Evolutionary conservation across 768 basidiomycete genomes (phyloP).

Genomic region (Auriscalpium vulgare): DNA sequence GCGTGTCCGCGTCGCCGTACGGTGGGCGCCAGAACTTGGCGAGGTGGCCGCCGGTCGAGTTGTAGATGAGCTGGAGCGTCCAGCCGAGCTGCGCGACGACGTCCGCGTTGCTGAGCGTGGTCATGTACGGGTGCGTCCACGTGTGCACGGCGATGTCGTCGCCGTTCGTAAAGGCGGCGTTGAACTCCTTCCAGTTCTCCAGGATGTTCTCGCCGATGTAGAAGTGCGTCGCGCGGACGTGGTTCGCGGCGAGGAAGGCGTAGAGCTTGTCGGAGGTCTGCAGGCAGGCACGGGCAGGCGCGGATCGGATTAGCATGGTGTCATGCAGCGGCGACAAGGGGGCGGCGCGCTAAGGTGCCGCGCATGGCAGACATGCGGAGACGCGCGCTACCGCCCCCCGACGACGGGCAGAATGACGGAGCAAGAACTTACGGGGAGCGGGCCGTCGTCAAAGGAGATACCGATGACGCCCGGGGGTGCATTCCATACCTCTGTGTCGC

Average conservation of each 20-base stretch:
- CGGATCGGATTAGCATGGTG: too few relatives aligned
- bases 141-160: constrained; percentile 46
- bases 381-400: too few relatives aligned
- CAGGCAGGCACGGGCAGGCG: too few relatives aligned
- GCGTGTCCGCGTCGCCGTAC: constrained; percentile 76
- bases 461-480: constrained; percentile 33
- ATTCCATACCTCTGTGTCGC: constrained; percentile 24
- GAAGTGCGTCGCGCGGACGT: constrained; percentile 35
- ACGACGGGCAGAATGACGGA: too few relatives aligned
- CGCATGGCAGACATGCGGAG: not conserved
- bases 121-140: constrained; percentile 78
- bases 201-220: constrained; percentile 38
- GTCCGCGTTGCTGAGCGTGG: constrained; percentile 57
- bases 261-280: constrained; percentile 24
- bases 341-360: not conserved
- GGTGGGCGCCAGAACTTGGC: constrained; percentile 84
- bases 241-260: constrained; percentile 30
- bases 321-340: too few relatives aligned
- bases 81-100: constrained; percentile 76
- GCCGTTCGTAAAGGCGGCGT: constrained; percentile 23
- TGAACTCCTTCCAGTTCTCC: constrained; percentile 25
- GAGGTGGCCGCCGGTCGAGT: constrained; percentile 71
- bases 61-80: constrained; percentile 71
- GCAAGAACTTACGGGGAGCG: constrained; percentile 15
- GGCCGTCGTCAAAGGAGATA: constrained; percentile 31